A percentile compares a stretch with the other conserved stretches of the same genome.
Conservation (phyloP, 83 land plant genomes). For the Thuja plicata region DNA sequence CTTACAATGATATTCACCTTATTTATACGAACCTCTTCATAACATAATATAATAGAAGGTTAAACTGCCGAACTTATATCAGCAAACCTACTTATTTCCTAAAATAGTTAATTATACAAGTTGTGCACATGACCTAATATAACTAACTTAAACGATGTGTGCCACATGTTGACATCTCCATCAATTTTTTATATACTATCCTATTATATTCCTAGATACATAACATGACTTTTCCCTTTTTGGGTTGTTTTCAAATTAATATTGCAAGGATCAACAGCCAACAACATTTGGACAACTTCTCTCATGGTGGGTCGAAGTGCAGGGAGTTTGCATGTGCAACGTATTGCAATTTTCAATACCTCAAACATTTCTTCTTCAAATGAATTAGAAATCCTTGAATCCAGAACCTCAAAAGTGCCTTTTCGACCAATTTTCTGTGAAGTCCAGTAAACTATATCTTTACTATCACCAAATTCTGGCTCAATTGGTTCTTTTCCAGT, state of each 20-base stretch:
- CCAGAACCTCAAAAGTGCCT: conserved; percentile 25
- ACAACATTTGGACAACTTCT: conserved; percentile 64
- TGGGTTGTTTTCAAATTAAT: not conserved
- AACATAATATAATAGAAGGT: no score
- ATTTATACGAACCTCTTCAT: no score
- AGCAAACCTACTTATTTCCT: no score
- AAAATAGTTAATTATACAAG: no score
- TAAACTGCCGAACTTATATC: no score
- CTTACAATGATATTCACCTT: no score
- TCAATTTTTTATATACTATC: no score
- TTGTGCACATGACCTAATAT: no score
- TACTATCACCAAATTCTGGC: conserved; percentile 22
- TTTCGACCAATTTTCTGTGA: not conserved
- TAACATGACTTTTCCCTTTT: not conserved
- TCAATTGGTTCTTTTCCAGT: conserved; percentile 33
- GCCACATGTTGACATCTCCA: no score
- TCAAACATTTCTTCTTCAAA: conserved; percentile 45
- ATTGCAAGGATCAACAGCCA: not conserved
- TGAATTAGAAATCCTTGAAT: conserved; percentile 19
- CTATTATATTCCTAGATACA: no score
- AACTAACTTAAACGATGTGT: no score
- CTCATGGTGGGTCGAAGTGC: conserved; percentile 49
- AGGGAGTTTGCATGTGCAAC: conserved; percentile 52
- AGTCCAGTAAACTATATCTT: conserved; percentile 39
- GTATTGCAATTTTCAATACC: conserved; percentile 46